These are phyloP conservation scores for Phytopythium cucurbitacearum DNA, from an alignment of 352 stramenopile species.

Conservation along the genomic window DNA sequence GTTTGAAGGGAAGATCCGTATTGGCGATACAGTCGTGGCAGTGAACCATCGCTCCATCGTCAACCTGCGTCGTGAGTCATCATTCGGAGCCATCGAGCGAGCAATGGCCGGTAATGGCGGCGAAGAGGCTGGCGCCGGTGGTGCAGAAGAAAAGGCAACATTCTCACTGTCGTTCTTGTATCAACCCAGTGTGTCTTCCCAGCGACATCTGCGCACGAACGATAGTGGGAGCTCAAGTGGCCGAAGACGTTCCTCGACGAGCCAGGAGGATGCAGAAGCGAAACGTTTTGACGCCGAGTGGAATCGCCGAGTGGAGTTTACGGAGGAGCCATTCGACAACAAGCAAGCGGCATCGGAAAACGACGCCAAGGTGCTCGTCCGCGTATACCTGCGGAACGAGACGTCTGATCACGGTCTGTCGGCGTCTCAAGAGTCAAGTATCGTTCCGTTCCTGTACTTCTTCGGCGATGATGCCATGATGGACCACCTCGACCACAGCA, in stretches of 20 bases:
- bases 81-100: slow-evolving; percentile 71
- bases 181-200: slow-evolving; percentile 19
- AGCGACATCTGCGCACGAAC: slow-evolving; percentile 2
- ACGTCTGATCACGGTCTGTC: slow-evolving; percentile 73
- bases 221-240: not conserved
- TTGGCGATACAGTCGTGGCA: slow-evolving; percentile 76
- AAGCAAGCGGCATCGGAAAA: slow-evolving; percentile 16
- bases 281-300: slow-evolving; percentile 69
- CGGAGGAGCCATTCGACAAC: slow-evolving; percentile 33
- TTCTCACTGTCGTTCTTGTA: slow-evolving; percentile 77
- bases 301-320: slow-evolving; percentile 81
- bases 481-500: slow-evolving; percentile 84
- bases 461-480: slow-evolving; percentile 85
- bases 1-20: slow-evolving; percentile 61
- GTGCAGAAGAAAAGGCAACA: slow-evolving; percentile 12
- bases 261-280: slow-evolving; percentile 1
- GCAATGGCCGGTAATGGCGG: slow-evolving; percentile 33
- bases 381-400: slow-evolving; percentile 72
- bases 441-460: slow-evolving; percentile 86
- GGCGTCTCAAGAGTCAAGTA: slow-evolving; percentile 73
- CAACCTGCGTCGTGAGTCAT: slow-evolving; percentile 76
- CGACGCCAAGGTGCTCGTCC: slow-evolving; percentile 51
- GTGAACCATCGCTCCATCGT: slow-evolving; percentile 78
- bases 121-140: slow-evolving; percentile 6
- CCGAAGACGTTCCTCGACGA: slow-evolving; percentile 3